These are phyloP conservation scores for Penicillium alfredii DNA, from an alignment of 495 filamentous ascomycete genomes.

Conservation along the genomic window DNA sequence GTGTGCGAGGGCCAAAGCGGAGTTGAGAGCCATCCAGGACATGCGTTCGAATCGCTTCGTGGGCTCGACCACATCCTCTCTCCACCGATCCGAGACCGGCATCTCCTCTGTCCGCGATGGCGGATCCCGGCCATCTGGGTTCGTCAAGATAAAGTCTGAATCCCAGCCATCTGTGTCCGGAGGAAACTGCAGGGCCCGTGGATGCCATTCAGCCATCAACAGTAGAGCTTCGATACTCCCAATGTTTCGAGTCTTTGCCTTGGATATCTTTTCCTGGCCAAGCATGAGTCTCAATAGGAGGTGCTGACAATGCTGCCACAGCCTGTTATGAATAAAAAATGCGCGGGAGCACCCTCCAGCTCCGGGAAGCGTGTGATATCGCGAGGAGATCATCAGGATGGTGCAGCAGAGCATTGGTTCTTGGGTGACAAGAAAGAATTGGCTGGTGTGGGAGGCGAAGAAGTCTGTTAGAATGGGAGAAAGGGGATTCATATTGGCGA, in stretches of 20 bases:
- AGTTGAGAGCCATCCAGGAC: constrained; percentile 39
- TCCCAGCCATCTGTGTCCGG: constrained; percentile 32
- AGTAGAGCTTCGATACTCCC: constrained; percentile 37
- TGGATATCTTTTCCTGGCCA: constrained; percentile 33
- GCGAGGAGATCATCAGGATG: constrained; percentile 37
- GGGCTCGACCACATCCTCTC: constrained; percentile 32
- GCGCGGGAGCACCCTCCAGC: constrained; percentile 26
- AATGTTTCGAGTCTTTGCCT: constrained; percentile 26
- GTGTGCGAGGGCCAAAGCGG: constrained; percentile 33
- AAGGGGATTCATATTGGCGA: constrained; percentile 28
- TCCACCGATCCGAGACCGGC: constrained; percentile 21
- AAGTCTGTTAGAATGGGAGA: constrained; percentile 37
- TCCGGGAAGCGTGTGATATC: constrained; percentile 31
- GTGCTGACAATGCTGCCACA: constrained; percentile 41
- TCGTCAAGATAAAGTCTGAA: constrained; percentile 19
- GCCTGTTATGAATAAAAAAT: constrained; percentile 35
- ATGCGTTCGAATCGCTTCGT: constrained; percentile 36
- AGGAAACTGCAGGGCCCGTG: constrained; percentile 34
- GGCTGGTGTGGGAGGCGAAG: constrained; percentile 28
- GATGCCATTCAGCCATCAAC: constrained; percentile 39
- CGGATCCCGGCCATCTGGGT: constrained; percentile 17
- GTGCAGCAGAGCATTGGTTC: constrained; percentile 38
- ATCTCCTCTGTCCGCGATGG: constrained; percentile 10
- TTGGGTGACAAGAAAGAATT: constrained; percentile 30
- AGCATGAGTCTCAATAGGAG: constrained; percentile 34